These are phyloP conservation scores for Wickerhamomyces alni DNA, from an alignment of 805 yeast genomes.

Conservation along the genomic window DNA sequence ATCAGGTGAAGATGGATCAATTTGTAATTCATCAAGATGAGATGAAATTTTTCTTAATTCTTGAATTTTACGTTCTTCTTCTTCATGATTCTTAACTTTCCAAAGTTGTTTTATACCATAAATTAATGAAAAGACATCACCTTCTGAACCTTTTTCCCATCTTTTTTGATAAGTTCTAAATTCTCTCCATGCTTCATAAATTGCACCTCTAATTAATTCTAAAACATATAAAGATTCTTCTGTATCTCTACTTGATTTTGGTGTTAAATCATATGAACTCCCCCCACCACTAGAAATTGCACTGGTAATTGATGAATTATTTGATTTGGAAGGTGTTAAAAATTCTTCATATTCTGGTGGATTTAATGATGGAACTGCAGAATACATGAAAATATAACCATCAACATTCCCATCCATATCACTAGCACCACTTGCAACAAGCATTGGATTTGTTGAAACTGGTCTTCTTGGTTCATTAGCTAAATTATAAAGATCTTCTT, in stretches of 20 bases:
- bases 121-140: conserved; percentile 57
- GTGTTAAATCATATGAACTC: conserved; percentile 1
- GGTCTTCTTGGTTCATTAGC: conserved; percentile 59
- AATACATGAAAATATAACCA: conserved; percentile 65
- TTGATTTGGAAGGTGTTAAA: conserved; percentile 10
- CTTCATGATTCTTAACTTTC: conserved; percentile 32
- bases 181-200: conserved; percentile 72
- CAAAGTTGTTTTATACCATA: conserved; percentile 53
- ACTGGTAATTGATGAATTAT: background rate
- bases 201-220: conserved; percentile 45
- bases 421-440: conserved; percentile 75
- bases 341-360: conserved; percentile 52
- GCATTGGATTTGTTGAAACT: conserved; percentile 57
- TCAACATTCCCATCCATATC: conserved; percentile 72
- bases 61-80: conserved; percentile 24
- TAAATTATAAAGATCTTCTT: conserved; percentile 51
- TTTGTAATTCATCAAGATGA: conserved; percentile 25
- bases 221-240: conserved; percentile 21
- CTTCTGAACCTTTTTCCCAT: conserved; percentile 63
- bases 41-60: conserved; percentile 26
- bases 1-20: conserved; percentile 32
- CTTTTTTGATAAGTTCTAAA: conserved; percentile 45
- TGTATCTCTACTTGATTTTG: conserved; percentile 1
- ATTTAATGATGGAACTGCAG: conserved; percentile 55
- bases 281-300: too few relatives aligned